Evolutionary conservation across 2,329 filamentous ascomycete species (phyloP), one percentile per base, ranked within the genome.

Genomic region (Claviceps spartinae): DNA sequence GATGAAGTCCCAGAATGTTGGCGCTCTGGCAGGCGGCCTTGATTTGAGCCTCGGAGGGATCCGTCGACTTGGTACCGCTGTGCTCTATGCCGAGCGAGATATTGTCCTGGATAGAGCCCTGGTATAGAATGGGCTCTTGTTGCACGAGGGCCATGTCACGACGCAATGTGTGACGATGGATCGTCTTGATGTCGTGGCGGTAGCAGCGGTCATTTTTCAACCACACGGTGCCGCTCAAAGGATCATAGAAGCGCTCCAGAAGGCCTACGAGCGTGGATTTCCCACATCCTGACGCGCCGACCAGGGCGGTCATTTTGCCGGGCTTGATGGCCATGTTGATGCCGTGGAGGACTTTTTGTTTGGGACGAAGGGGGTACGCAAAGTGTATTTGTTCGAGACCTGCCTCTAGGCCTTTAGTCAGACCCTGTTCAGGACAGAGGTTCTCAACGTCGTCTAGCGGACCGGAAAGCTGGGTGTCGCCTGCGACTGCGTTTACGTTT

Each of bases 1-100:
- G 44, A 78, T 70, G 57, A 78, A 79, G 1, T 81, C 77, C 52
- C 82, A 72, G 50, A 84, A 84, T 76, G 1, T 77, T 74, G 2
- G 76, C 76, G 50, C 62, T 60, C 43, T 57, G 61, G 42, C 64
- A 66, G 2, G 62, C 56, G 20, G 62, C 55, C 4, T 66, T 55
- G 14, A 52, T 56, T 16, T 60, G 2, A 16, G 34, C 60, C 4
- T 62, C 55, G 2, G 57, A 50, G 3, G 52, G 26, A 3, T 20
- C 18, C 14, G 18, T 4, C 5, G 20, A 24, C 41, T 6, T 18
- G 13, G 6, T n/a, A 26, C 30, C 5, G 6, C 58, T 49, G 26
- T 60, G 50, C 4, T 52, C 53, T 11, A 52, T 8, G 5, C 60
- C 58, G 36, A 61, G 45, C 4, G 59, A 47, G 26, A 63, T 60